A percentile compares a stretch with the other conserved stretches of the same genome.
phyloP scores from a whole-genome alignment of 176 grass and related monocot genomes.

The Cymbopogon citratus region DNA sequence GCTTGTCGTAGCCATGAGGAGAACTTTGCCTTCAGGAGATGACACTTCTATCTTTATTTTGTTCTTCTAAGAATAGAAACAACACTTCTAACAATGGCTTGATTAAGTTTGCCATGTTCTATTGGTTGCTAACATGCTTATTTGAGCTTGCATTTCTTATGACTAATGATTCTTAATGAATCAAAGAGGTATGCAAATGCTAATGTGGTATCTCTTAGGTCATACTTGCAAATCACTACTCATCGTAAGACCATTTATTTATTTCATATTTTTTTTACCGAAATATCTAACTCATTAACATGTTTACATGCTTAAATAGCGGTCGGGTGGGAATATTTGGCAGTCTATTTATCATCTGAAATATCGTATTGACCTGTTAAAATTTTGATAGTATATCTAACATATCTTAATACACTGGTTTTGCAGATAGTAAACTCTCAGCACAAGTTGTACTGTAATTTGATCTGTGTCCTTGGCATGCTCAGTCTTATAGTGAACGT shows the following conservation, averaged over 20 bases:
- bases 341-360: slow-evolving; percentile 2
- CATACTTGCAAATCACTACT: neutral
- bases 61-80: neutral
- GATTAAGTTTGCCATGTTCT: neutral
- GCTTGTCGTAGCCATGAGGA: neutral
- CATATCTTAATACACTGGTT: neutral
- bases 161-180: neutral
- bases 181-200: neutral
- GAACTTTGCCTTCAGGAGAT: neutral
- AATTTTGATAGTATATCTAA: neutral
- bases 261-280: too few species aligned
- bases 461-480: neutral
- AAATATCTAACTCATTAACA: too few species aligned
- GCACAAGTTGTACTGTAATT: neutral
- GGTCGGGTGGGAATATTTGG: too few species aligned
- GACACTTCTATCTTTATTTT: neutral
- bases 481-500: neutral
- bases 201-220: neutral
- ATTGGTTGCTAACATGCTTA: neutral
- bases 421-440: slow-evolving; percentile 17
- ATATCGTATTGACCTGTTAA: neutral
- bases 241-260: neutral
- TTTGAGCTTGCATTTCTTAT: neutral
- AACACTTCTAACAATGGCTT: neutral
- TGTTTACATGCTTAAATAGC: too few species aligned